These are phyloP conservation scores for Evansstolkia leycettana DNA, from an alignment of 495 filamentous ascomycete genomes.

Conservation along the genomic window DNA sequence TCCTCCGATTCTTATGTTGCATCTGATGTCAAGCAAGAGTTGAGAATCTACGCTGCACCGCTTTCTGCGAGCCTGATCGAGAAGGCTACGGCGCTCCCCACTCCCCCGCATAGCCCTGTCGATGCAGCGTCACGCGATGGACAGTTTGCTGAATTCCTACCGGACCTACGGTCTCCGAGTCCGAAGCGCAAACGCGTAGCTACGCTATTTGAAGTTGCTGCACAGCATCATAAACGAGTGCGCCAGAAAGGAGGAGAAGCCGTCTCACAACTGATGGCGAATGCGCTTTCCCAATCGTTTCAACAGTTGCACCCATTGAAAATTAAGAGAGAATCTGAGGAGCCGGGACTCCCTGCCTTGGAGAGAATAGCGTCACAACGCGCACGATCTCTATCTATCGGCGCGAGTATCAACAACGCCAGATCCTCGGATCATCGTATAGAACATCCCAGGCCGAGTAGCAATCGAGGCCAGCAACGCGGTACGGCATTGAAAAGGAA, in stretches of 20 bases:
- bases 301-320: constrained; percentile 23
- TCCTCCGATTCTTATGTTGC: constrained; percentile 14
- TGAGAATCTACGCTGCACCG: constrained; percentile 31
- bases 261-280: constrained; percentile 43
- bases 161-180: constrained; percentile 28
- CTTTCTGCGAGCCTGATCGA: constrained; percentile 20
- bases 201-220: constrained; percentile 47
- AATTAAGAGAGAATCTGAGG: constrained; percentile 30
- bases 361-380: constrained; percentile 21
- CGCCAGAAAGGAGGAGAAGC: constrained; percentile 42
- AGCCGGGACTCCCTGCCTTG: constrained; percentile 20
- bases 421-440: constrained; percentile 9
- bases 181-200: constrained; percentile 44
- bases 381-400: constrained; percentile 26
- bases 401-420: constrained; percentile 18
- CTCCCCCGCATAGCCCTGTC: constrained; percentile 14
- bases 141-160: constrained; percentile 26
- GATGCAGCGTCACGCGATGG: constrained; percentile 8
- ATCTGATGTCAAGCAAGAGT: constrained; percentile 9
- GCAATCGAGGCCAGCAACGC: constrained; percentile 8
- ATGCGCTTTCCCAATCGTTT: constrained; percentile 14
- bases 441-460: constrained; percentile 11
- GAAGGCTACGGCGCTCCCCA: constrained; percentile 23
- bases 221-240: constrained; percentile 40
- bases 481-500: constrained; percentile 5